These are phyloP conservation scores for Leccinum solheimii DNA, from an alignment of 1,284 basidiomycete species.

Conservation along the genomic window DNA sequence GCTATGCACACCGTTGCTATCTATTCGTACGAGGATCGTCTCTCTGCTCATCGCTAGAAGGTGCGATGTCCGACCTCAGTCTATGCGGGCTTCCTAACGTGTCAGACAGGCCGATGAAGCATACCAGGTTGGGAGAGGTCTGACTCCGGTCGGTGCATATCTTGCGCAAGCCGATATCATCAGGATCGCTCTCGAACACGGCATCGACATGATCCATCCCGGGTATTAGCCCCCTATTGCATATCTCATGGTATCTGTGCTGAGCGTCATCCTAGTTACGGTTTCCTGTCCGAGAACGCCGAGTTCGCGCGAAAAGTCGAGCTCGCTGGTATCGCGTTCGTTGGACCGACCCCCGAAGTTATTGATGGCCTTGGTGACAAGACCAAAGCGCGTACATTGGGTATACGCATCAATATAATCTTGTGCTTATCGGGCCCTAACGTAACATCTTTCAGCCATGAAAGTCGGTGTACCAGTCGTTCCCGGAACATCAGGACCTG, in stretches of 20 bases:
- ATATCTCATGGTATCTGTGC: constrained; percentile 1
- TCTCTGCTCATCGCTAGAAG: constrained; percentile 98
- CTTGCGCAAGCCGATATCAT: constrained; percentile 98
- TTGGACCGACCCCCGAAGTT: constrained; percentile 94
- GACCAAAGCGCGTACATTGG: constrained; percentile 91
- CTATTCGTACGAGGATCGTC: constrained; percentile 95
- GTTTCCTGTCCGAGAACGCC: constrained; percentile 98
- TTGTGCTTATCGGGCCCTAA: constrained; percentile 8
- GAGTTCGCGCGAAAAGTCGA: constrained; percentile 96
- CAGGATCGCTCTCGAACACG: constrained; percentile 91
- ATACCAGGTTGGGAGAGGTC: constrained; percentile 95
- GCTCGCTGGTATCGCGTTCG: constrained; percentile 95
- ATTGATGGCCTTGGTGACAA: constrained; percentile 99
- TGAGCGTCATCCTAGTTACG: constrained; percentile 63
- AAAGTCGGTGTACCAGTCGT: constrained; percentile 93
- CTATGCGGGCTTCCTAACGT: constrained; percentile 36
- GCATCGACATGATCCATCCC: constrained; percentile 99
- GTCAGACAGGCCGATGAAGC: constrained; percentile 92
- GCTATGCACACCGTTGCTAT: constrained; percentile 99
- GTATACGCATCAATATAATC: constrained; percentile 40
- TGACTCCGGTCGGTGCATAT: constrained; percentile 96
- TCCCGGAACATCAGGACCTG: constrained; percentile 95
- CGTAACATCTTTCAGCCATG: constrained; percentile 54
- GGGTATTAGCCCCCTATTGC: constrained; percentile 53
- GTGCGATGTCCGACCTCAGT: constrained; percentile 45